Evolutionary conservation across 768 basidiomycete genomes (phyloP).

Genomic region (Suillus luteus): DNA sequence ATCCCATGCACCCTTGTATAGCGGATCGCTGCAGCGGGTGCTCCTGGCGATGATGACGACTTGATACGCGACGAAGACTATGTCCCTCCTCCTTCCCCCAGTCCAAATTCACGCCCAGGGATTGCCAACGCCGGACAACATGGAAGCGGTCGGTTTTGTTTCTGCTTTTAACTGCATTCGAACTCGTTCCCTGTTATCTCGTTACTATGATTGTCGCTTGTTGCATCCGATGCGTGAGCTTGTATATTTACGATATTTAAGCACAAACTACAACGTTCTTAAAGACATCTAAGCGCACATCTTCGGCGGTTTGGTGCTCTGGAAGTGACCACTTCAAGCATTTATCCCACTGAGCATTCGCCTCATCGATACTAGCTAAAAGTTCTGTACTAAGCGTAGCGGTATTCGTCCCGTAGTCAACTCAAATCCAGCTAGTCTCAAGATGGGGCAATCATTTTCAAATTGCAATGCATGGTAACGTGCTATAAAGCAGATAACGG

Average conservation of each 20-base stretch:
- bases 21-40: neutral
- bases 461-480: neutral
- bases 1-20: neutral
- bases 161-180: constrained; percentile 10
- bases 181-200: neutral
- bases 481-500: neutral
- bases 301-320: no score
- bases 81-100: neutral
- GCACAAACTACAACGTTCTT: no score
- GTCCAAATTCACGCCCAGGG: neutral
- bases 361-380: neutral
- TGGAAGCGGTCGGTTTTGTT: neutral
- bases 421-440: neutral
- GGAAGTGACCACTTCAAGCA: no score
- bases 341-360: neutral
- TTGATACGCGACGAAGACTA: neutral
- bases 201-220: neutral
- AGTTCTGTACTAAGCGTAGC: neutral
- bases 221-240: neutral
- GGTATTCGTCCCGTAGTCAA: neutral
- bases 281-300: no score
- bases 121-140: neutral
- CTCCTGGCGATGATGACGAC: neutral
- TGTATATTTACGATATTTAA: no score
- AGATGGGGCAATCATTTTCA: neutral